A percentile compares a stretch with the other conserved stretches of the same genome.
Conservation (phyloP, 306 rosid species). For the Vigna mungo region DNA sequence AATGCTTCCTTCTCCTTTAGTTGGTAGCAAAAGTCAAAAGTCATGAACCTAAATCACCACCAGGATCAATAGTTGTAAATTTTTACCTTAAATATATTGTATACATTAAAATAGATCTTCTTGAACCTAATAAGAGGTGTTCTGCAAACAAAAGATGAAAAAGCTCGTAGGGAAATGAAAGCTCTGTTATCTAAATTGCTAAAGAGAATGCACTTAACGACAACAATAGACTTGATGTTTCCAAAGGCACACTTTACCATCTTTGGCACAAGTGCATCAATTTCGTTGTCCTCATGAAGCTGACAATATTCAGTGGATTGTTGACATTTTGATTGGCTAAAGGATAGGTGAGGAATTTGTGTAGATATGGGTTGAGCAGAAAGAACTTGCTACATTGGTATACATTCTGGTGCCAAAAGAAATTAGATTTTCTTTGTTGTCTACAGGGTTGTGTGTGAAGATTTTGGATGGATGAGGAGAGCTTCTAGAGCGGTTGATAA, state of each 20-base stretch:
- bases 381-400: slow-evolving; percentile 76
- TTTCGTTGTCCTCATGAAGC: slow-evolving; percentile 82
- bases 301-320: slow-evolving; percentile 90
- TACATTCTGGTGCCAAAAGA: slow-evolving; percentile 81
- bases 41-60: too few species aligned
- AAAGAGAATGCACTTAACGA: slow-evolving; percentile 61
- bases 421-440: too few species aligned
- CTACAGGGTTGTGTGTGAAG: too few species aligned
- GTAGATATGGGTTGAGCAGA: slow-evolving; percentile 90
- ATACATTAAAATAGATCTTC: too few species aligned
- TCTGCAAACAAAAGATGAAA: slow-evolving; percentile 85
- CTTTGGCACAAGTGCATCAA: slow-evolving; percentile 73
- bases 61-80: too few species aligned
- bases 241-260: slow-evolving; percentile 75
- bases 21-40: too few species aligned
- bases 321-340: slow-evolving; percentile 67
- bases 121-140: slow-evolving; percentile 64
- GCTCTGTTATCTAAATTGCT: slow-evolving; percentile 71
- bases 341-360: slow-evolving; percentile 84
- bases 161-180: slow-evolving; percentile 89
- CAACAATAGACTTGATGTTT: too few species aligned
- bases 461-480: too few species aligned
- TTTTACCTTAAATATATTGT: too few species aligned
- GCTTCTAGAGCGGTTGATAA: too few species aligned
- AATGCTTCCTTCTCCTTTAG: too few species aligned